A percentile compares a stretch with the other conserved stretches of the same genome.
phyloP scores from a whole-genome alignment of 2,329 filamentous ascomycete species.

The Bipolaris oryzae region DNA sequence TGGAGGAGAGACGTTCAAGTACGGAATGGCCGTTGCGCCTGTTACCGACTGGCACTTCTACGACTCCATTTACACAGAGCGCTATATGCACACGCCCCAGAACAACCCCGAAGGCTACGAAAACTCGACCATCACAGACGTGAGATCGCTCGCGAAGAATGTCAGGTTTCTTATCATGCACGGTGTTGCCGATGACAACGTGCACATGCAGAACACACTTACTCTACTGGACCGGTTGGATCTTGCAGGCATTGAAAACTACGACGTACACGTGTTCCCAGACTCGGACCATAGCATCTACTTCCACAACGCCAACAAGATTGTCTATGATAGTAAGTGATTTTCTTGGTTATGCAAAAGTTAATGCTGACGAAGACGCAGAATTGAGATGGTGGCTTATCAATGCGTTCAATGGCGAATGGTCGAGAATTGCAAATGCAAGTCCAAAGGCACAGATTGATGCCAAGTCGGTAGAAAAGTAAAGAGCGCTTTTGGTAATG shows the following conservation, averaged over 20 bases:
- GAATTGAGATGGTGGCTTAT: conserved; percentile 88
- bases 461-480: conserved; percentile 20
- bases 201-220: conserved; percentile 94
- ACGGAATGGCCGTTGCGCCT: conserved; percentile 97
- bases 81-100: conserved; percentile 95
- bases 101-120: conserved; percentile 80
- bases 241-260: conserved; percentile 81
- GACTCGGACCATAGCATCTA: conserved; percentile 95
- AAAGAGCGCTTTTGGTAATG: conserved; percentile 1
- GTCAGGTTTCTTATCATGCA: conserved; percentile 95
- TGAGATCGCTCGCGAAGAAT: conserved; percentile 72
- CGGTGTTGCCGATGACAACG: conserved; percentile 94
- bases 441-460: conserved; percentile 51
- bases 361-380: conserved; percentile 42
- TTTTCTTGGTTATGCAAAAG: no score
- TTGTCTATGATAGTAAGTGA: conserved; percentile 85
- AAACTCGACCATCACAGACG: conserved; percentile 74
- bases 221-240: conserved; percentile 87
- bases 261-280: conserved; percentile 95
- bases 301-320: conserved; percentile 89
- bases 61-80: conserved; percentile 89
- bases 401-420: conserved; percentile 97
- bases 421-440: conserved; percentile 67
- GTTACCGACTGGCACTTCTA: conserved; percentile 99
- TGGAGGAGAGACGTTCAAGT: conserved; percentile 86